Evolutionary conservation across 106 monocot species (phyloP).

Genomic region (Triglochin maritima): DNA sequence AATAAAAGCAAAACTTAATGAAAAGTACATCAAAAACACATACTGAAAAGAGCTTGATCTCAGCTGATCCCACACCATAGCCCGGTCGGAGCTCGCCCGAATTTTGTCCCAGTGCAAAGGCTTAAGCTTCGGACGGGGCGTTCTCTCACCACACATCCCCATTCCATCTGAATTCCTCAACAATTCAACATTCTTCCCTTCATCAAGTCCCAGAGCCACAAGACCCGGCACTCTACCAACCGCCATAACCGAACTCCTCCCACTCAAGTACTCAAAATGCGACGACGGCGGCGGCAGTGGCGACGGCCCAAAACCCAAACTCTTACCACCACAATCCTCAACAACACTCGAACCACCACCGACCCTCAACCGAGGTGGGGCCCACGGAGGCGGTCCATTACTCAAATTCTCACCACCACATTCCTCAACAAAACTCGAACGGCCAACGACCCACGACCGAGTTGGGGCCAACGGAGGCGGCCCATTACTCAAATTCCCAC

Average conservation of each 20-base stretch:
- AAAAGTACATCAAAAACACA: background rate
- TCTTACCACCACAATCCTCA: too few species aligned
- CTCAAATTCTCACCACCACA: too few species aligned
- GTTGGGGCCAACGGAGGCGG: too few species aligned
- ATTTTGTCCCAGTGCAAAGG: constrained; percentile 42
- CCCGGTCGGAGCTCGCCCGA: constrained; percentile 25
- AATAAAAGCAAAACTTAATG: background rate
- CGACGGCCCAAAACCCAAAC: background rate
- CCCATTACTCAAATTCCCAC: too few species aligned
- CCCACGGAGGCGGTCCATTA: too few species aligned
- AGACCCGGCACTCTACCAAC: too few species aligned
- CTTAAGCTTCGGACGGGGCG: constrained; percentile 20
- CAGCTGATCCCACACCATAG: constrained; percentile 45
- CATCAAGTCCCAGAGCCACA: too few species aligned
- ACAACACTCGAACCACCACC: too few species aligned
- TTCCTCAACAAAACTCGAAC: too few species aligned
- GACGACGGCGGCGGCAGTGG: background rate
- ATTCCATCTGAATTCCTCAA: constrained; percentile 46
- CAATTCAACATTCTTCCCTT: background rate
- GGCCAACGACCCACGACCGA: too few species aligned
- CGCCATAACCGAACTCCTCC: too few species aligned
- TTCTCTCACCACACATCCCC: background rate
- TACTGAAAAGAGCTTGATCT: constrained; percentile 39
- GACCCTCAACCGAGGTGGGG: too few species aligned
- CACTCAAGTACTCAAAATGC: background rate